Conservation (phyloP, 441 rosid species). For the Arabidopsis hybrid region DNA sequence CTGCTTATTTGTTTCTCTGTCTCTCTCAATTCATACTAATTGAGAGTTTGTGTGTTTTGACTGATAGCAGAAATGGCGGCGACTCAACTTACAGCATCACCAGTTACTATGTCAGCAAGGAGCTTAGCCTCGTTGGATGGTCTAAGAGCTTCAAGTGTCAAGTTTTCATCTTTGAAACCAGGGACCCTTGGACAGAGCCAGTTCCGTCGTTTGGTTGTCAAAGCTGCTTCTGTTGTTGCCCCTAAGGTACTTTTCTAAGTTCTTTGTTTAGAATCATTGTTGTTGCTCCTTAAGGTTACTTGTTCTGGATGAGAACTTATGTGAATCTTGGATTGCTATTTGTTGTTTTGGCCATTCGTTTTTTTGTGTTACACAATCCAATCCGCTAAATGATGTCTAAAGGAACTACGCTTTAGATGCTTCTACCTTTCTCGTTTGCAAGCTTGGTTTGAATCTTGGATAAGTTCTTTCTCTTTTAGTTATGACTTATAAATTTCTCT, state of each 20-base stretch:
- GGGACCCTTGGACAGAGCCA: conserved; percentile 47
- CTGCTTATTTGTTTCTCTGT: neutral
- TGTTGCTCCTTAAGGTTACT: neutral
- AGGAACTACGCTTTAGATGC: conserved; percentile 1
- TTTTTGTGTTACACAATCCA: neutral
- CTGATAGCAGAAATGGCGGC: conserved; percentile 70
- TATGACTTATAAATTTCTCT: neutral
- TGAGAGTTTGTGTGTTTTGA: conserved; percentile 26
- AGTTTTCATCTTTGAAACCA: conserved; percentile 57
- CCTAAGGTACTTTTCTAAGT: conserved; percentile 65
- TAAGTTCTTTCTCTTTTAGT: neutral
- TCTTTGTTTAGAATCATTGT: neutral
- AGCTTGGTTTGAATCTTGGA: neutral
- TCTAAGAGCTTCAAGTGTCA: conserved; percentile 63
- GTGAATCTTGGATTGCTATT: neutral
- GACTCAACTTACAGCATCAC: conserved; percentile 76
- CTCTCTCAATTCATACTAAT: conserved; percentile 4
- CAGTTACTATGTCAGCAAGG: conserved; percentile 62
- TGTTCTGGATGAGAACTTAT: neutral
- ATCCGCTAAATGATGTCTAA: neutral
- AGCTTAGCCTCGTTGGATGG: conserved; percentile 71
- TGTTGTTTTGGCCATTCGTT: neutral
- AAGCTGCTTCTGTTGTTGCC: conserved; percentile 83
- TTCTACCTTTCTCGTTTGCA: conserved; percentile 7
- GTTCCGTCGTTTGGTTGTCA: conserved; percentile 65